Base-by-base conservation (phyloP, 192 early-diverging fungal genomes). In the Funneliformis geosporum region DNA sequence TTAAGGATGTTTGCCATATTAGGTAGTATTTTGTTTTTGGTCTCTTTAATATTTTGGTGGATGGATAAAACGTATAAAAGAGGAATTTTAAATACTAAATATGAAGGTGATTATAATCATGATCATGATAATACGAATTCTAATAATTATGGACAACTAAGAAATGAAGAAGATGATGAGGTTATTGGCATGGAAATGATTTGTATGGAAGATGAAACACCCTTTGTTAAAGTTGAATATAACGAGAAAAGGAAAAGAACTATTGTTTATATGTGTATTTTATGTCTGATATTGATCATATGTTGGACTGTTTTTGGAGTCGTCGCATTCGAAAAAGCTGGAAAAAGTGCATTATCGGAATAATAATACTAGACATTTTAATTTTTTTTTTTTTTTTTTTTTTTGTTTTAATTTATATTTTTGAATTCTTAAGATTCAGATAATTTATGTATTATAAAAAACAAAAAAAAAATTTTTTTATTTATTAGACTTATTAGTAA, bases 301-400 rank as follows among this genome's bases (percentile, higher is more conserved):
- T 77, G 76, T 66, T 77, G 76, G 76, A 50, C 28, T 39, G 14
- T 67, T 8, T 77, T 77, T 67, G 61, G n/a, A n/a, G 28, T 67
- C 11, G 76, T 77, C 21, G 61, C 76, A 47, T 47, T 38, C 18
- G 64, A 77, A 47, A 77, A 77, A 33, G 76, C 76, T n/a, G 64
- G 44, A 46, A 64, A 47, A 77, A 62, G 66, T 46, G 62, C 75
- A n/a, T n/a, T n/a, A n/a, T n/a, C 10, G 7, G 23, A n/a, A n/a
- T n/a, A n/a, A n/a, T 33, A 66, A 66, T 66, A 27, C 7, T 66
- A 33, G n/a, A 11, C 64, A 33, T 33, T 21, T n/a, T n/a, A n/a
- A n/a, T n/a, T n/a, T n/a, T n/a, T n/a, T n/a, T n/a, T n/a, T n/a
- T n/a, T n/a, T n/a, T n/a, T n/a, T n/a, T n/a, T n/a, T n/a, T n/a